A percentile compares a stretch with the other conserved stretches of the same genome.
phyloP scores from a whole-genome alignment of 2,329 filamentous ascomycete genomes.

The Clarireedia hainanense region DNA sequence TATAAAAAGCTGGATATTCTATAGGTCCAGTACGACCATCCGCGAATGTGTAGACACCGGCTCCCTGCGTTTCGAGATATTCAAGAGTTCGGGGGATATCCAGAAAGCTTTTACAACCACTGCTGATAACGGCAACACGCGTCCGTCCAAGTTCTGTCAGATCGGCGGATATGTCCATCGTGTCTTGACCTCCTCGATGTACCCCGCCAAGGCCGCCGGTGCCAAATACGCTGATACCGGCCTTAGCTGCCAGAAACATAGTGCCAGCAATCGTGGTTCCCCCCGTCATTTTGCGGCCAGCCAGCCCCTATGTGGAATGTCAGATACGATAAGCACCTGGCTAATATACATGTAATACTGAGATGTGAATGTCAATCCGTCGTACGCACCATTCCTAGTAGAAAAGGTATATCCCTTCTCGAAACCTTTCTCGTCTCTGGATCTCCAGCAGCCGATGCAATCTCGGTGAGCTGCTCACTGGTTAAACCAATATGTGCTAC shows the following conservation, averaged over 20 bases:
- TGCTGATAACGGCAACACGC: constrained; percentile 78
- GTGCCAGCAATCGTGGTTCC: constrained; percentile 92
- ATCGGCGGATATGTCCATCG: constrained; percentile 92
- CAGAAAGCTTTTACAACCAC: constrained; percentile 92
- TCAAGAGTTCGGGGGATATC: constrained; percentile 88
- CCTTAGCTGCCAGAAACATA: constrained; percentile 79
- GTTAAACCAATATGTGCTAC: constrained; percentile 72
- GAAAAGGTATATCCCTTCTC: constrained; percentile 74
- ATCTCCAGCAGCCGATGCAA: constrained; percentile 57
- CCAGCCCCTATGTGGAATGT: constrained; percentile 42
- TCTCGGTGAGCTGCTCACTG: constrained; percentile 61
- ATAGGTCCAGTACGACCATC: constrained; percentile 66
- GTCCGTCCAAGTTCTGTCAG: constrained; percentile 89
- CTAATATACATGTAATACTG: not conserved
- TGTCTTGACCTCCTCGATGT: constrained; percentile 76
- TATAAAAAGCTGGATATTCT: constrained; percentile 91
- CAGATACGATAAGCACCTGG: not conserved
- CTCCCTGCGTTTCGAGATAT: constrained; percentile 62
- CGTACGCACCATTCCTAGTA: constrained; percentile 62
- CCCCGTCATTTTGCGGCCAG: constrained; percentile 66
- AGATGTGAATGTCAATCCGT: not conserved
- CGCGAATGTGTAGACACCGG: constrained; percentile 81
- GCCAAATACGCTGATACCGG: constrained; percentile 86
- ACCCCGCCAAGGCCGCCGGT: constrained; percentile 94
- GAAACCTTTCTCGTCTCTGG: constrained; percentile 74